phyloP scores from a whole-genome alignment of 2,329 filamentous ascomycete species.

The Coniella vitis region DNA sequence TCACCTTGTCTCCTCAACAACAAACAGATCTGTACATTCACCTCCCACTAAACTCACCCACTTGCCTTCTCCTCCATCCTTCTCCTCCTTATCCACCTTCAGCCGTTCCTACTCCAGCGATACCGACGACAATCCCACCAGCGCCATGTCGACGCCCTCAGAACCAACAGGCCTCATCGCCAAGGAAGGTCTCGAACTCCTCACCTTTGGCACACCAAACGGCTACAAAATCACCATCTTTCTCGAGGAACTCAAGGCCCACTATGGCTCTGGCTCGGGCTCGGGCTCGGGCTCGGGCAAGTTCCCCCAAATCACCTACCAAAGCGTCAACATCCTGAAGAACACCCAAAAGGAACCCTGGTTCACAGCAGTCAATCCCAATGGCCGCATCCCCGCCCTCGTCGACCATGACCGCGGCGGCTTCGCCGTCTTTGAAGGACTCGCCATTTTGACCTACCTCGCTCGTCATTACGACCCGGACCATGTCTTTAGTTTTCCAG shows the following conservation, averaged over 20 bases:
- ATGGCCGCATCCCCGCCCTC: conserved; percentile 59
- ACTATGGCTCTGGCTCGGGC: conserved; percentile 48
- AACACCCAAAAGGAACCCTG: conserved; percentile 62
- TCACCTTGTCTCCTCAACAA: not conserved
- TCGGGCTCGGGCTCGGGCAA: too few relatives aligned
- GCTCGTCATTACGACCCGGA: conserved; percentile 65
- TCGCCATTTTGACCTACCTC: conserved; percentile 68
- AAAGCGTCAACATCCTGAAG: conserved; percentile 51
- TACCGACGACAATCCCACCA: not conserved
- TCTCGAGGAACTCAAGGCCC: conserved; percentile 60
- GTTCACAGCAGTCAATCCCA: conserved; percentile 57
- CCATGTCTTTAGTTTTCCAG: conserved; percentile 56
- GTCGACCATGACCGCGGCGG: conserved; percentile 57
- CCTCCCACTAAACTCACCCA: not conserved
- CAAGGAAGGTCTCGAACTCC: conserved; percentile 57
- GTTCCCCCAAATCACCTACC: conserved; percentile 33
- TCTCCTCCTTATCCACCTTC: not conserved
- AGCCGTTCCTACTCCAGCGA: not conserved
- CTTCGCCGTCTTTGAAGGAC: conserved; percentile 66
- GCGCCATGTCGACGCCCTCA: conserved; percentile 25
- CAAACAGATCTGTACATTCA: not conserved
- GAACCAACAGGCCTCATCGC: conserved; percentile 52
- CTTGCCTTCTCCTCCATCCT: not conserved
- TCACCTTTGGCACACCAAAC: conserved; percentile 51
- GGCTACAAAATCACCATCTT: conserved; percentile 53